Conservation (phyloP, 768 basidiomycete species). For the Hirschioporus abietinus region DNA sequence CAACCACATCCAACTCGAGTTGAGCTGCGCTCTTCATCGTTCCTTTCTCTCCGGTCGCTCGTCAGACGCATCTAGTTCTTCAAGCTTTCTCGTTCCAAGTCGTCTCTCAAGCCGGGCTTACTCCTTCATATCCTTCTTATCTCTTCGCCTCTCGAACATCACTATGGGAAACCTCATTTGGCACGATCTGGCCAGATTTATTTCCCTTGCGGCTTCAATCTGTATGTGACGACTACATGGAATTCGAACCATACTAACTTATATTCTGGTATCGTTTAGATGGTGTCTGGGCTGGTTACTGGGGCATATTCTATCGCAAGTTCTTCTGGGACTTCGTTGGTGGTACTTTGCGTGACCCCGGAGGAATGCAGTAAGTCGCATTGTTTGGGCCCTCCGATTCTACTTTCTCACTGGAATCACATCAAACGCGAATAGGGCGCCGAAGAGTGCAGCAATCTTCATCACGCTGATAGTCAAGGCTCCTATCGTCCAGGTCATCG, state of each 20-base stretch:
- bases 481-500: constrained; percentile 68
- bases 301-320: constrained; percentile 81
- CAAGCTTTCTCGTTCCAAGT: constrained; percentile 13
- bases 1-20: constrained; percentile 20
- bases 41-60: constrained; percentile 21
- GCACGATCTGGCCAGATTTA: constrained; percentile 69
- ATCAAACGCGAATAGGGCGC: constrained; percentile 39
- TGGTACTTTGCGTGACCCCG: constrained; percentile 70
- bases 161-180: constrained; percentile 79
- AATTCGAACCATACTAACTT: constrained; percentile 1
- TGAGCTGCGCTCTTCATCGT: constrained; percentile 36
- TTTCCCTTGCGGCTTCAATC: constrained; percentile 62
- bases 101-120: constrained; percentile 16
- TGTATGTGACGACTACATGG: constrained; percentile 46
- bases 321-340: constrained; percentile 97
- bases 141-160: constrained; percentile 14
- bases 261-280: constrained; percentile 36
- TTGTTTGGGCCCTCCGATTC: neutral
- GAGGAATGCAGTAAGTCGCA: constrained; percentile 67
- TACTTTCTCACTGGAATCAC: neutral
- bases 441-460: constrained; percentile 56
- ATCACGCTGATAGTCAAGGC: constrained; percentile 68
- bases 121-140: constrained; percentile 11
- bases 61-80: constrained; percentile 27
- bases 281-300: constrained; percentile 76